Evolutionary conservation across 768 basidiomycete genomes (phyloP).

Genomic region (Lactarius quietus): DNA sequence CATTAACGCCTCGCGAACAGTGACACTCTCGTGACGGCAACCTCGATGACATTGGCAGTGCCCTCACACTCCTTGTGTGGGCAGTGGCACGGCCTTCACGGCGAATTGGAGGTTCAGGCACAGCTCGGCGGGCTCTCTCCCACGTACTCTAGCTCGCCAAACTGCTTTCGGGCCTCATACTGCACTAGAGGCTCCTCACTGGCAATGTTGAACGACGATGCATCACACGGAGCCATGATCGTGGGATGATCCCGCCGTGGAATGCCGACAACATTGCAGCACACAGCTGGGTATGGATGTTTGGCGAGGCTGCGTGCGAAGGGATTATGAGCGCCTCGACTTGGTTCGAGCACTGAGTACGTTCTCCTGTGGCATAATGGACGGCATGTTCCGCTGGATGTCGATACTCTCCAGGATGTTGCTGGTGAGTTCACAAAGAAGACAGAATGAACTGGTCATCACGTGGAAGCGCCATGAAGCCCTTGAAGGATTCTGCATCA

Average conservation of each 20-base stretch:
- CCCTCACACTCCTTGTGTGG: slow-evolving; percentile 92
- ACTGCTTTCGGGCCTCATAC: slow-evolving; percentile 76
- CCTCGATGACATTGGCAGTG: slow-evolving; percentile 70
- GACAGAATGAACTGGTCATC: too few species aligned
- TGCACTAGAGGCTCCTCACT: slow-evolving; percentile 80
- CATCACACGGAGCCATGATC: slow-evolving; percentile 45
- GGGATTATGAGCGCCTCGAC: slow-evolving; percentile 82
- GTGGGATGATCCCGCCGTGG: slow-evolving; percentile 49
- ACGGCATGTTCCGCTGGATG: slow-evolving; percentile 38
- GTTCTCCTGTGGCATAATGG: not conserved
- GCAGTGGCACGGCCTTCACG: slow-evolving; percentile 69
- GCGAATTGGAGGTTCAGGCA: slow-evolving; percentile 85
- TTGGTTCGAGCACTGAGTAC: slow-evolving; percentile 59
- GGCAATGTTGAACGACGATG: slow-evolving; percentile 49
- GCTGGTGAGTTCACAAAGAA: too few species aligned
- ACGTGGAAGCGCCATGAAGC: too few species aligned
- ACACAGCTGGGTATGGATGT: slow-evolving; percentile 80
- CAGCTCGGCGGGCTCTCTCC: slow-evolving; percentile 80
- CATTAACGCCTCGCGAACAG: not conserved
- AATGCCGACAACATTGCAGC: slow-evolving; percentile 30
- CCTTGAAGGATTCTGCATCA: too few species aligned
- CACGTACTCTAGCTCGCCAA: too few species aligned
- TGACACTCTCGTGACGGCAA: slow-evolving; percentile 59
- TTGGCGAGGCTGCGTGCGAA: slow-evolving; percentile 79
- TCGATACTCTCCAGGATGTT: too few species aligned